Evolutionary conservation across 805 yeast species (phyloP).

Genomic region (Candida ascalaphidarum): DNA sequence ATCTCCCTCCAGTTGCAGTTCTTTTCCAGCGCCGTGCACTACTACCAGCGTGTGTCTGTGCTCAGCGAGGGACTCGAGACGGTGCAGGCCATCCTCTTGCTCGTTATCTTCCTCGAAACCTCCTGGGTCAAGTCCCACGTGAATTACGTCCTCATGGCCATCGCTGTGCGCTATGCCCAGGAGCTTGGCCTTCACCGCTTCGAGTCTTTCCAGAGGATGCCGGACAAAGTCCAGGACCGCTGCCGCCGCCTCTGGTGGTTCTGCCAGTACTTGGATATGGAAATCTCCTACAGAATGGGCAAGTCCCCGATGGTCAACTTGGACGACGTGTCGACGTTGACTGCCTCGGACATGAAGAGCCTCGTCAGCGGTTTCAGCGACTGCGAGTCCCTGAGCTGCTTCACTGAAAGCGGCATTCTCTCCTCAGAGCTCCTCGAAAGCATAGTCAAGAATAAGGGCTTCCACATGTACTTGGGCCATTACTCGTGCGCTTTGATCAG

Average conservation of each 20-base stretch:
- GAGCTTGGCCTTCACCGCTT: constrained; percentile 50
- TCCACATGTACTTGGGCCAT: neutral
- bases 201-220: constrained; percentile 31
- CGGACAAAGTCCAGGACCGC: constrained; percentile 23
- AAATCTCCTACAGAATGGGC: constrained; percentile 37
- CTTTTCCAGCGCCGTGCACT: constrained; percentile 23
- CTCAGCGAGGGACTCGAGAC: constrained; percentile 44
- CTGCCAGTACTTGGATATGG: constrained; percentile 40
- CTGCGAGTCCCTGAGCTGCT: too few species aligned
- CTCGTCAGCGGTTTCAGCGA: too few species aligned
- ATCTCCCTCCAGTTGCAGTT: constrained; percentile 6
- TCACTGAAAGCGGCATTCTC: neutral
- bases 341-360: constrained; percentile 11
- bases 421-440: neutral
- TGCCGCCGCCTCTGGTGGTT: constrained; percentile 42
- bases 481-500: constrained; percentile 8
- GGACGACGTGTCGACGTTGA: constrained; percentile 23
- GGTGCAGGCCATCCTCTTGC: constrained; percentile 42
- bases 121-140: constrained; percentile 29
- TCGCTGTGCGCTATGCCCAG: constrained; percentile 45
- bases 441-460: neutral
- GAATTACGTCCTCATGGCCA: constrained; percentile 31
- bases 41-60: constrained; percentile 42
- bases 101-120: constrained; percentile 26
- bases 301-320: constrained; percentile 39